phyloP scores from a whole-genome alignment of 257 asterid genomes.

The Osmanthus fragrans region DNA sequence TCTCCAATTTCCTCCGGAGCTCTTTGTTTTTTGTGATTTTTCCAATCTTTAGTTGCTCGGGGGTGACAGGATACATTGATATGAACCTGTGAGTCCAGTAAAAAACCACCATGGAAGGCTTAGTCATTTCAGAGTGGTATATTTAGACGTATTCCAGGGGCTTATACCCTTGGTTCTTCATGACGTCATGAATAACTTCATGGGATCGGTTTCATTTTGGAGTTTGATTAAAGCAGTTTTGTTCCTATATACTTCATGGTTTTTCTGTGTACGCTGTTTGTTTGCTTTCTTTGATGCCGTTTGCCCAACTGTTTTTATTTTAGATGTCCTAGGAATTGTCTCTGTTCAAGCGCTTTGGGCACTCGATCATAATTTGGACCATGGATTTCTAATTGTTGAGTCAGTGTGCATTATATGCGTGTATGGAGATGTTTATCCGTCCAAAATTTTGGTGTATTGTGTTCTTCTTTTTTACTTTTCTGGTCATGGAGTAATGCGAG shows the following conservation, averaged over 20 bases:
- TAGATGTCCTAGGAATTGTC: no score
- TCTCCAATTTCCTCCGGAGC: conserved; percentile 8
- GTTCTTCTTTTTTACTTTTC: no score
- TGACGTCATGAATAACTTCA: background rate
- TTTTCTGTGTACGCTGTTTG: background rate
- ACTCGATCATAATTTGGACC: no score
- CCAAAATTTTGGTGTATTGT: no score
- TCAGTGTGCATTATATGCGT: no score
- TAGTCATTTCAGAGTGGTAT: conserved; percentile 35
- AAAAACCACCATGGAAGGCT: background rate
- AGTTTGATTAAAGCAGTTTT: conserved; percentile 32
- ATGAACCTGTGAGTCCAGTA: background rate
- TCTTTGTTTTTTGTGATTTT: background rate
- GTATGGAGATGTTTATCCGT: no score
- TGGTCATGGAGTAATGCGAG: no score
- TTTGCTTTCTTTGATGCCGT: background rate
- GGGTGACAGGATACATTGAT: background rate
- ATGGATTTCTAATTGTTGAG: no score
- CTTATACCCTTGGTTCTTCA: conserved; percentile 11
- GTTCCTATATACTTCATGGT: background rate
- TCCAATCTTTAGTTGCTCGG: background rate
- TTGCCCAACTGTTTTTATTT: background rate
- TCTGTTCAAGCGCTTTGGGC: no score
- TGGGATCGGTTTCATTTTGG: conserved; percentile 46
- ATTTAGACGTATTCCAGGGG: conserved; percentile 35